Base-by-base conservation (phyloP, 2,329 filamentous ascomycete genomes). In the Colletotrichum sp. region DNA sequence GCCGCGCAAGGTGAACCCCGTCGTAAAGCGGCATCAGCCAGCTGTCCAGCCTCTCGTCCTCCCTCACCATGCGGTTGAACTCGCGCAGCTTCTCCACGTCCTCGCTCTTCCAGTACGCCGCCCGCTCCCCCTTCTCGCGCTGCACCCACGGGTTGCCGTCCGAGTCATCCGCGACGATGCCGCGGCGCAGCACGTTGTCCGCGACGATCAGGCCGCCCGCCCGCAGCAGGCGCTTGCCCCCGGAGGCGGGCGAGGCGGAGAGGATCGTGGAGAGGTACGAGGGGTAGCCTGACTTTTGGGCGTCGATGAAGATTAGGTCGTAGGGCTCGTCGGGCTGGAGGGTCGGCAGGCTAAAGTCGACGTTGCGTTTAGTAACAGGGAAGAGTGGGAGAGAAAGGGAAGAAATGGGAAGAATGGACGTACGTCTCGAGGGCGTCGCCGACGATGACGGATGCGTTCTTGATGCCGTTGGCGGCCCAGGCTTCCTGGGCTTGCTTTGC, bases 221-320 rank as follows among this genome's bases (percentile, higher is more conserved):
- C 1, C 87, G 85, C 52, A 92, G 84, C 30, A 92, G 84, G 8
- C 88, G 85, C 16, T 77, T 79, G 4, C 78, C 21, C 8, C 78
- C 76, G 4, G 83, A 85, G 3, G 88, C 84, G 65, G 79, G 79
- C 7, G 89, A 90, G 65, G 82, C 80, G 21, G 82, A 83, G 16
- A 91, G 83, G 69, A 91, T 86, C 34, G 85, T 82, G 24, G 82
- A 80, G 49, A 91, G 83, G 80, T 90, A 91, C 8, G 79, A 80
- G 0, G 87, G 86, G 79, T 91, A 90, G n/a, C 87, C 88, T 0
- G 84, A 82, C 82, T 91, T 91, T 73, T 91, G 85, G 28, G 89
- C 89, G 73, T 90, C 89, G 76, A 90, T 85, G 80, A 91, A 91
- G 80, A 90, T 85, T 60, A 90, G 81, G 80, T 91, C 89, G 78